Percentiles rank a stretch among this genome's conserved stretches.
Evolutionary conservation across 2,329 filamentous ascomycete genomes (phyloP).

Genomic region (Pseudocercospora eumusae): DNA sequence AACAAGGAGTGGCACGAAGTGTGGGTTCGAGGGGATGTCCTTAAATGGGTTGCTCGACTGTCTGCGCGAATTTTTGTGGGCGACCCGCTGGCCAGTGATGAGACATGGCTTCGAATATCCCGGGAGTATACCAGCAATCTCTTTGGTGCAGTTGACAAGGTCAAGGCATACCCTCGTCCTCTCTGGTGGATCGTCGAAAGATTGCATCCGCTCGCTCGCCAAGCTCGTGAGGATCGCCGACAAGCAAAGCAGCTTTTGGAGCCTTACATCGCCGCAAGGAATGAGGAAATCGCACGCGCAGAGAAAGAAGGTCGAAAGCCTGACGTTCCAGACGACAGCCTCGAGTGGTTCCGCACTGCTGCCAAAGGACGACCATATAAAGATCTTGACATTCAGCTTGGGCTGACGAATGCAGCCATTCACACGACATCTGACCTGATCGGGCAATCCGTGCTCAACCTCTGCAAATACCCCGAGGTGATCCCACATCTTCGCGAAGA

Average conservation of each 20-base stretch:
- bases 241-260: slow-evolving; percentile 41
- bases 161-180: slow-evolving; percentile 39
- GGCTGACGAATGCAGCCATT: slow-evolving; percentile 32
- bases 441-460: slow-evolving; percentile 27
- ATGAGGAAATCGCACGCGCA: slow-evolving; percentile 21
- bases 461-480: slow-evolving; percentile 27
- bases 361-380: slow-evolving; percentile 27
- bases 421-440: slow-evolving; percentile 37
- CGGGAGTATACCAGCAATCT: slow-evolving; percentile 43
- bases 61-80: slow-evolving; percentile 47
- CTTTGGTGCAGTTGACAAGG: slow-evolving; percentile 39
- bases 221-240: slow-evolving; percentile 37
- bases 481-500: slow-evolving; percentile 28
- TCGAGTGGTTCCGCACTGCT: slow-evolving; percentile 35
- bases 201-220: slow-evolving; percentile 41
- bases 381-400: slow-evolving; percentile 30
- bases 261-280: slow-evolving; percentile 36
- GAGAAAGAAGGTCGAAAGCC: slow-evolving; percentile 23
- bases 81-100: slow-evolving; percentile 41
- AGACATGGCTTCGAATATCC: slow-evolving; percentile 44
- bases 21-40: slow-evolving; percentile 32
- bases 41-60: slow-evolving; percentile 43
- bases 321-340: slow-evolving; percentile 30
- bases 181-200: slow-evolving; percentile 41
- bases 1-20: slow-evolving; percentile 22